Evolutionary conservation across 345 rosid species (phyloP), one percentile per base, ranked within the genome.

Genomic region (Hibiscus mutabilis): DNA sequence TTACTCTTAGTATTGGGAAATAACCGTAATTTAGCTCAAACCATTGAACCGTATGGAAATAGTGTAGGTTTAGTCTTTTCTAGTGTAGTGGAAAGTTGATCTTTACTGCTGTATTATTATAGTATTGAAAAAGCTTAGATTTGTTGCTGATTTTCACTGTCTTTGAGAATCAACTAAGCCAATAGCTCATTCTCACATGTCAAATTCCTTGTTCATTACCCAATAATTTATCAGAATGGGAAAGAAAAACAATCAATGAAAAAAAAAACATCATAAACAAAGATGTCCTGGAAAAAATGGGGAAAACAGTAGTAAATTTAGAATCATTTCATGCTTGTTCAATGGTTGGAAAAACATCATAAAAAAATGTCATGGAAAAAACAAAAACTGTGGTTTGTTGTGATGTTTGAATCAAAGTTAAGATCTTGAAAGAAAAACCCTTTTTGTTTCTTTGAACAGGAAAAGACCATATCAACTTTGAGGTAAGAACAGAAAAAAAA

Each of bases 1-100:
- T 14, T 44, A 24, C 55, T 14, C 55, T 2, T 44, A 6, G 15
- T 44, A 66, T 33, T 66, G 55, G 56, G 12, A 66, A 66, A 24
- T 66, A 66, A 66, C 55, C 69, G 44, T 66, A 44, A 44, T 65
- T 22, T 65, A 65, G 55, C 55, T 22, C 35, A 44, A 65, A 65
- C 44, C 5, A 65, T 65, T 44, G 55, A 44, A 22, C 35, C 69
- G 24, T 6, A 65, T 65, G 55, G 55, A n/a, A 56, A 44, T 14
- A 42, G 33, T 12, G 68, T 21, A 40, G 29, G 52, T 42, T 61
- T n/a, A 3, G 24, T 35, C 46, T 12, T 61, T 33, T 61, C 47
- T 61, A 3, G 2, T 21, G 29, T 22, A 14, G 53, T 22, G 33
- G 35, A 44, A 65, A 65, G 69, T 22, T 42, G 53, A 42, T n/a